A percentile compares a stretch with the other conserved stretches of the same genome.
Evolutionary conservation across 768 basidiomycete species (phyloP).

Genomic region (Chlorophyllum brunneum): DNA sequence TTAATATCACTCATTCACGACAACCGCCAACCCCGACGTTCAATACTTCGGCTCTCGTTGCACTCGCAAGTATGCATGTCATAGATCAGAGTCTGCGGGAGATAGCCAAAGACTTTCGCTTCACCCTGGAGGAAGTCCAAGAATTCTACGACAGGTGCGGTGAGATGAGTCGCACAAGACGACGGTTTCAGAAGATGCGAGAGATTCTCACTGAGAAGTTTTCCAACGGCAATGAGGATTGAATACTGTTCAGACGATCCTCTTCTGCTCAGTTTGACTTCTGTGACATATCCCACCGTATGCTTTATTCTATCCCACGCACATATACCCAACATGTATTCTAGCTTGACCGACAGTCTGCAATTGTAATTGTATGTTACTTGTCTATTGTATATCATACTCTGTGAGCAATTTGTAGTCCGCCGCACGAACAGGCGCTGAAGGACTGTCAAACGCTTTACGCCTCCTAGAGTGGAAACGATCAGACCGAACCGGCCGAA

Average conservation of each 20-base stretch:
- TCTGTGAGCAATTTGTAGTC: constrained; percentile 67
- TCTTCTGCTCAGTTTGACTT: neutral
- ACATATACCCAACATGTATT: too few species aligned
- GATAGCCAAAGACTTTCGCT: constrained; percentile 67
- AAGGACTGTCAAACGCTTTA: constrained; percentile 75
- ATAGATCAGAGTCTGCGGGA: constrained; percentile 62
- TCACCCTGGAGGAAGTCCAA: constrained; percentile 73
- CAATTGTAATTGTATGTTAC: neutral
- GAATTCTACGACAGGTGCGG: constrained; percentile 74
- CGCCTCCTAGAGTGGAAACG: constrained; percentile 48
- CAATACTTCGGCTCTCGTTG: constrained; percentile 29
- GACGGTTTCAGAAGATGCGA: constrained; percentile 67
- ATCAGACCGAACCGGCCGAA: neutral
- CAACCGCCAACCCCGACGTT: constrained; percentile 16
- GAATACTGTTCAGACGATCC: constrained; percentile 7
- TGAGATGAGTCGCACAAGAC: constrained; percentile 63
- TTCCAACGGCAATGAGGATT: constrained; percentile 22
- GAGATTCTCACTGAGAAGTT: constrained; percentile 39
- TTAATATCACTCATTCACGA: neutral
- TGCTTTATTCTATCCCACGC: too few species aligned
- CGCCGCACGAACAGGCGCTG: constrained; percentile 70
- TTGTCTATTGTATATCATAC: constrained; percentile 44
- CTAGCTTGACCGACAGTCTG: too few species aligned
- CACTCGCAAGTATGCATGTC: constrained; percentile 50
- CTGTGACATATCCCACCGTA: neutral